Conservation (phyloP, 192 early-diverging fungal genomes). For the Anaeromyces robustus region DNA sequence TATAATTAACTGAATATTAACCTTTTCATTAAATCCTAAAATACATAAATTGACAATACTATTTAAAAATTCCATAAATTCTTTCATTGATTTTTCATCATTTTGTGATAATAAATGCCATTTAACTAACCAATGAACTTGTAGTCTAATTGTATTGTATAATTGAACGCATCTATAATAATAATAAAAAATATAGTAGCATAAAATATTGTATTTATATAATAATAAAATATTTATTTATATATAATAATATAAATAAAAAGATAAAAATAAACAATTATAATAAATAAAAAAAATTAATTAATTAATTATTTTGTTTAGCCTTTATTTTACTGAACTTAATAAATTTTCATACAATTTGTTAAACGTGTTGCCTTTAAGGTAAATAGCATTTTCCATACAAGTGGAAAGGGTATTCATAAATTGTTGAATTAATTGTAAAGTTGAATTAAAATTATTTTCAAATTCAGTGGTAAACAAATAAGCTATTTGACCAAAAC, state of each 20-base stretch:
- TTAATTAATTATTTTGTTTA: too few species aligned
- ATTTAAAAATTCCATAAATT: neutral
- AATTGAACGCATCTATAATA: neutral
- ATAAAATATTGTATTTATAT: too few species aligned
- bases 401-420: neutral
- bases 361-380: neutral
- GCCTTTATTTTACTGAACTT: too few species aligned
- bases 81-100: neutral
- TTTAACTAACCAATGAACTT: neutral
- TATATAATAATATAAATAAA: too few species aligned
- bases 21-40: neutral
- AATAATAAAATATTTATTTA: too few species aligned
- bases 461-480: neutral
- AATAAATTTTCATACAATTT: neutral
- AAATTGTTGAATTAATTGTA: neutral
- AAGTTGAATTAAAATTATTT: neutral
- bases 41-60: neutral
- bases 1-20: too few species aligned
- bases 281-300: too few species aligned
- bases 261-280: too few species aligned
- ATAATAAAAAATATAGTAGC: too few species aligned
- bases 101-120: neutral
- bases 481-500: neutral
- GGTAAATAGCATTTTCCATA: neutral
- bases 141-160: neutral